Conservation (phyloP, 306 rosid species). For the Dryas alaskensis region DNA sequence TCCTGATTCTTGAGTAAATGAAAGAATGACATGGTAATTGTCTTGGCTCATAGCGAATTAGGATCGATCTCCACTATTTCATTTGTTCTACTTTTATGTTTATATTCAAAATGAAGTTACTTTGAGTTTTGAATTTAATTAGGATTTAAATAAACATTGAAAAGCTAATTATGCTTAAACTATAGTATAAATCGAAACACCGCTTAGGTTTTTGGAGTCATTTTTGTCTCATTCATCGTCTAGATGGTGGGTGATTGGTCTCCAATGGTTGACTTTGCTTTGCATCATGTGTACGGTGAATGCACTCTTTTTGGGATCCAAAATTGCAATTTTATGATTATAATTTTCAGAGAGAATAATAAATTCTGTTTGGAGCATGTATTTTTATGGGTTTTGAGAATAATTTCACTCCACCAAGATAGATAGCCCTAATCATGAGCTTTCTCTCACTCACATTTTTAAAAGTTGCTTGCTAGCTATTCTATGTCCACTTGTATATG, state of each 20-base stretch:
- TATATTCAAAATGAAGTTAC: no score
- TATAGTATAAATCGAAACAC: not conserved
- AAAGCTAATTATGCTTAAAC: no score
- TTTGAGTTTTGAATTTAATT: no score
- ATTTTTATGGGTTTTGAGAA: not conserved
- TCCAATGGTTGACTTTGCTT: conserved; percentile 32
- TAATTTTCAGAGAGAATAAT: conserved; percentile 4
- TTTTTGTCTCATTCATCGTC: conserved; percentile 9
- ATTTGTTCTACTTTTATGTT: no score
- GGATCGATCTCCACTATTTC: no score
- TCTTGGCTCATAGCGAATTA: no score
- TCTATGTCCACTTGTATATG: not conserved
- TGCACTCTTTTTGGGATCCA: conserved; percentile 18
- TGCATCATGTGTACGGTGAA: conserved; percentile 2
- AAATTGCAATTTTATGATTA: conserved; percentile 27
- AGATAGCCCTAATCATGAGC: conserved; percentile 37
- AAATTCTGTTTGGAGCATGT: not conserved
- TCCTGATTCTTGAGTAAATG: no score
- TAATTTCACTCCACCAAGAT: conserved; percentile 15
- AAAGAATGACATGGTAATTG: no score
- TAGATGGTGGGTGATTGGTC: not conserved
- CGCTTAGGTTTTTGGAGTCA: not conserved
- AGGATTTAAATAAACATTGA: no score
- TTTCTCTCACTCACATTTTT: not conserved
- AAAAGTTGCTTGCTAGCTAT: not conserved